Evolutionary conservation across 345 rosid genomes (phyloP), one percentile per base, ranked within the genome.

Genomic region (Aquilaria sinensis): DNA sequence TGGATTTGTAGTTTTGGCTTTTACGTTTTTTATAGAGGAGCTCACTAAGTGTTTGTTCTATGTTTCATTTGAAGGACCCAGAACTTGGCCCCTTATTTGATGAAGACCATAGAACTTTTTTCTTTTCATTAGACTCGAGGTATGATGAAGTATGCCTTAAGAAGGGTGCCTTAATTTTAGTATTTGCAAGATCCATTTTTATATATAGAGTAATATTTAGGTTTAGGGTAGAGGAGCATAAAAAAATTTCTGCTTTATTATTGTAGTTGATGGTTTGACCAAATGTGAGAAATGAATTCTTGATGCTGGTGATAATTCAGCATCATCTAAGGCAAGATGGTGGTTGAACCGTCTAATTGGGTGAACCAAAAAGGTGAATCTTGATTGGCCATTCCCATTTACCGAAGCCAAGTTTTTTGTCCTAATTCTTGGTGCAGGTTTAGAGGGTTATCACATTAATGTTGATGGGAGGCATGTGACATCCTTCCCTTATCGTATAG

Each of bases 231-330:
- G 5, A 5, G 43, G 8, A 37, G 43, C 43, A 3, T 37, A 37
- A 37, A 37, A 37, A 5, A 37, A 1, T 37, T 37, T 9, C 8
- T 37, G 4, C 8, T 50, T 67, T 31, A 57, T 63, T 77, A 60
- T 58, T 70, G 48, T 77, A 91, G 97, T 91, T 80, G 97, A 91
- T 70, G 85, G 85, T 47, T 86, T 72, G 76, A 78, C 79, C 62
- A 88, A 88, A 81, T 86, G 97, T 61, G 97, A 91, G 81, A 86
- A 84, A 77, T 91, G 97, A 96, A 86, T 79, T 51, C 80, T 83
- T 31, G 91, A 91, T 66, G 90, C 86, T 72, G 79, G 80, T 14
- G 57, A 67, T 67, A 74, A 31, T 53, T 76, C 78, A 2, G 78
- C 83, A 59, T 78, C 76, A 68, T 76, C 86, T 31, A 83, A 78